Conservation (phyloP, 2,329 filamentous ascomycete genomes). For the Cephalotrichum gorgonifer region DNA sequence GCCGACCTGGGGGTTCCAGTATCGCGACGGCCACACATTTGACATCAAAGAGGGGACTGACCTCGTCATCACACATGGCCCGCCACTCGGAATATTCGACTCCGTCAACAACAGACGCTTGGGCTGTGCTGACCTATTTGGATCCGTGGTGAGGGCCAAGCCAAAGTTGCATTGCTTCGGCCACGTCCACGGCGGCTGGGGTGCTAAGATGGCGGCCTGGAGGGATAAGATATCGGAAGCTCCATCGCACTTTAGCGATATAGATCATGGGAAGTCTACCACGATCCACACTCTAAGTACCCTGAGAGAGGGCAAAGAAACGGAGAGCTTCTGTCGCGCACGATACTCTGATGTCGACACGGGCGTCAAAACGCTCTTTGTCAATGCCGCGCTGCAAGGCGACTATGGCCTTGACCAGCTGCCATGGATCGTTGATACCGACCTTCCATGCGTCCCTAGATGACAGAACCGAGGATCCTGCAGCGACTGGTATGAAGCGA, state of each 20-base stretch:
- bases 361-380: conserved; percentile 36
- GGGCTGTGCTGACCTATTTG: conserved; percentile 20
- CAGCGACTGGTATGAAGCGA: no score
- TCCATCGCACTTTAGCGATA: neutral
- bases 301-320: conserved; percentile 18
- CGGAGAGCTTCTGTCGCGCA: conserved; percentile 16
- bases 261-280: conserved; percentile 14
- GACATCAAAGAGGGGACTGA: conserved; percentile 14
- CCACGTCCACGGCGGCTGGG: conserved; percentile 21
- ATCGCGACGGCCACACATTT: conserved; percentile 18
- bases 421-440: conserved; percentile 42
- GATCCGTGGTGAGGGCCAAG: conserved; percentile 14
- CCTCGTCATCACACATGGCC: conserved; percentile 23
- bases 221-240: conserved; percentile 8
- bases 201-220: conserved; percentile 37
- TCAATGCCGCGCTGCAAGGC: conserved; percentile 45
- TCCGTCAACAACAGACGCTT: conserved; percentile 14
- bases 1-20: conserved; percentile 32
- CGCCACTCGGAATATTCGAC: conserved; percentile 30
- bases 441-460: no score
- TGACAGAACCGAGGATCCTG: no score
- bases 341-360: conserved; percentile 11
- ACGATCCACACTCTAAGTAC: conserved; percentile 22
- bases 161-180: conserved; percentile 26
- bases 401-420: conserved; percentile 28